Evolutionary conservation across 148 eudicot genomes (phyloP).

Genomic region (Persicaria maculosa): DNA sequence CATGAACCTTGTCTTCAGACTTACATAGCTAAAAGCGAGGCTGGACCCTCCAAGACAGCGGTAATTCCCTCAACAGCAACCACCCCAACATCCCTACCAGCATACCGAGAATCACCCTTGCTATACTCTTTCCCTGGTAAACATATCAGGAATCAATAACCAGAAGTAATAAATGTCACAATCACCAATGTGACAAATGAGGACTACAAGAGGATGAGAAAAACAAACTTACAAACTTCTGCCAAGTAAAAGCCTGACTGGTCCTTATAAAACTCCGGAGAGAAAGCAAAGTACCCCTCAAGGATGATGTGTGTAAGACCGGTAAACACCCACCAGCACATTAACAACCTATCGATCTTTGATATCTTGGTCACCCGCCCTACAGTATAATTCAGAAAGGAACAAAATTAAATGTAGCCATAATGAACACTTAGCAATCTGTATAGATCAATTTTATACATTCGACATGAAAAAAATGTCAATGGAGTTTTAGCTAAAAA

Average conservation of each 20-base stretch:
- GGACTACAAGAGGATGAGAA: not conserved
- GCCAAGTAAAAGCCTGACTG: conserved; percentile 55
- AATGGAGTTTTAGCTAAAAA: not conserved
- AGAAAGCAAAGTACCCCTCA: conserved; percentile 82
- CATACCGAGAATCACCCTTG: conserved; percentile 94
- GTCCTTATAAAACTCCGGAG: conserved; percentile 72
- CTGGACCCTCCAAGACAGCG: conserved; percentile 78
- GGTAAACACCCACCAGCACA: conserved; percentile 96
- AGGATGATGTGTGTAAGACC: conserved; percentile 74
- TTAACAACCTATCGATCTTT: conserved; percentile 52
- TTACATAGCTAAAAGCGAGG: conserved; percentile 74
- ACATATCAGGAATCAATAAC: not conserved
- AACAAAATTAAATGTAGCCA: not conserved
- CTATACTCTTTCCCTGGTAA: conserved; percentile 87
- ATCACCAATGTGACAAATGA: not conserved
- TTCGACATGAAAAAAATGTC: not conserved
- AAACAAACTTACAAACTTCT: conserved; percentile 68
- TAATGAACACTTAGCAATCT: not conserved
- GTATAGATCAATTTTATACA: not conserved
- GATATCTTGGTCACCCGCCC: conserved; percentile 45
- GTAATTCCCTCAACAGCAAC: conserved; percentile 82
- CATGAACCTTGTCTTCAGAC: conserved; percentile 15
- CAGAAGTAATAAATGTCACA: not conserved
- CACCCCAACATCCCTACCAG: conserved; percentile 56
- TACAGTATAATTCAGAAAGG: conserved; percentile 7